These are phyloP conservation scores for Globisporangium viniferum DNA, from an alignment of 352 stramenopile genomes.

Conservation along the genomic window DNA sequence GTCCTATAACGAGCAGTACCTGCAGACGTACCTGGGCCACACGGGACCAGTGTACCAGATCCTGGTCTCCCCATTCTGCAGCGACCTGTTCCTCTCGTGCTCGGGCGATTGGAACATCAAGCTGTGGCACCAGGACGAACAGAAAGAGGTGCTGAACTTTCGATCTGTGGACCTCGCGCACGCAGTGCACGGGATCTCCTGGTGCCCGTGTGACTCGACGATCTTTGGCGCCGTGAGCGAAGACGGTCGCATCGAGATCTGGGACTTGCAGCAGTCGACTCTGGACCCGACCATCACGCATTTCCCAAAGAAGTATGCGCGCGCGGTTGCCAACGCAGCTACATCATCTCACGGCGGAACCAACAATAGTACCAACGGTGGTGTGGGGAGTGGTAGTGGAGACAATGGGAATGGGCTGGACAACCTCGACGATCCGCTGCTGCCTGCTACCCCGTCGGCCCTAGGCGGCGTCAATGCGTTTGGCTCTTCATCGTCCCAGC, in stretches of 20 bases:
- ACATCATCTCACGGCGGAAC: conserved; percentile 7
- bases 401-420: conserved; percentile 1
- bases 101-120: conserved; percentile 89
- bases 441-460: not conserved
- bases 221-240: conserved; percentile 86
- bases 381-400: conserved; percentile 6
- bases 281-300: conserved; percentile 82
- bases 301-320: conserved; percentile 58
- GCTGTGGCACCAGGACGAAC: conserved; percentile 72
- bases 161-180: conserved; percentile 74
- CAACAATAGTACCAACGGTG: conserved; percentile 8
- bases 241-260: conserved; percentile 91
- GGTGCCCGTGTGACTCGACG: conserved; percentile 79
- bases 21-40: conserved; percentile 89
- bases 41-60: conserved; percentile 89
- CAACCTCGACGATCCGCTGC: conserved; percentile 4
- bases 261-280: conserved; percentile 82
- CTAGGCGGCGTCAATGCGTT: not conserved
- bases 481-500: conserved; percentile 9
- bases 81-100: conserved; percentile 85
- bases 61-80: conserved; percentile 83
- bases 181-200: conserved; percentile 81
- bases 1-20: conserved; percentile 93
- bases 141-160: conserved; percentile 60
- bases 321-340: conserved; percentile 7